Evolutionary conservation across 768 basidiomycete species (phyloP), one percentile per base, ranked within the genome.

Genomic region (Wakefieldia striispora): DNA sequence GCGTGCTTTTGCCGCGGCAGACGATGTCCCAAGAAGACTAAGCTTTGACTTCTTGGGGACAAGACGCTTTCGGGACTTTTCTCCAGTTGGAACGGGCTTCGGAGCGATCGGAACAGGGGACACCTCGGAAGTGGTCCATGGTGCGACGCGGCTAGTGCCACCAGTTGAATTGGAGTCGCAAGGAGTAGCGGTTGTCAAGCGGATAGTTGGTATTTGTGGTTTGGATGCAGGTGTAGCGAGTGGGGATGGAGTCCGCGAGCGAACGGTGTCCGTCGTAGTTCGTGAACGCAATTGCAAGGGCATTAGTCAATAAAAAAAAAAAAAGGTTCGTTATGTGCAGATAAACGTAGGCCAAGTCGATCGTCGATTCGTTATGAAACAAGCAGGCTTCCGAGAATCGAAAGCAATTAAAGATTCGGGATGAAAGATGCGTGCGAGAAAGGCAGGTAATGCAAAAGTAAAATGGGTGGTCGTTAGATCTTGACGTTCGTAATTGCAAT

Each of bases 1-100:
- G 39, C 61, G 59, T 17, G 65, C 65, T 44, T 66, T 70, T 45
- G 56, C 57, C 24, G 50, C 64, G 26, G 59, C 55, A 40, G 50
- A 63, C 11, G 60, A 58, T 13, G 61, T 56, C 12, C 54, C 64
- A 31, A 80, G 75, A n/a, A 80, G 67, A 12, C 70, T 65, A 3
- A 88, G 75, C 58, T 82, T 88, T 1, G 81, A 83, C 60, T 86
- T 88, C 70, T 86, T 89, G 14, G 84, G 87, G 10, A 87, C 82
- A 50, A 89, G 77, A 17, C 77, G 76, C 49, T 72, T 77, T 27
- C 72, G 71, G 1, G 73, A 56, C 7, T 49, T 47, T 23, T 63
- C 51, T 21, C 51, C 51, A 19, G 26, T 53, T 4, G 50, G 34
- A 14, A 50, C 21, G n/a, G 27, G 34, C 44, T 70, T 65, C 0